Conservation (phyloP, 768 basidiomycete genomes). For the Leccinellum rugosiceps region DNA sequence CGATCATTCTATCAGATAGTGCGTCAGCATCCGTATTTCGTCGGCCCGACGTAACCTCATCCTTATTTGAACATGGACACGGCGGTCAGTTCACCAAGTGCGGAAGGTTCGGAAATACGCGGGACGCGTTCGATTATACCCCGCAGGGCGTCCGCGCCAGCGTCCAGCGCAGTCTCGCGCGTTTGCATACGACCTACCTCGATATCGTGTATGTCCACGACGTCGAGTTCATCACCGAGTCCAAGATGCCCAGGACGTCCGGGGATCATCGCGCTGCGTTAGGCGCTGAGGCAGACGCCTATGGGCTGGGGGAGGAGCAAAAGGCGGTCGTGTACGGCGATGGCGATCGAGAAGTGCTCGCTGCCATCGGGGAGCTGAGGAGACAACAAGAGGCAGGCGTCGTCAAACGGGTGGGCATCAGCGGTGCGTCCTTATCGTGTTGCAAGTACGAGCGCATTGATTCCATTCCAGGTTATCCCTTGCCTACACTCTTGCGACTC, state of each 20-base stretch:
- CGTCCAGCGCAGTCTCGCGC: conserved; percentile 60
- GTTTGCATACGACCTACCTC: conserved; percentile 73
- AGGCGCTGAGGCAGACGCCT: conserved; percentile 48
- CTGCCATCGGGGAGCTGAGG: conserved; percentile 62
- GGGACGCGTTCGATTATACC: conserved; percentile 68
- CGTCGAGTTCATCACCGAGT: conserved; percentile 69
- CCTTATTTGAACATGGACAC: no score
- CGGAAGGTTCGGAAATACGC: conserved; percentile 62
- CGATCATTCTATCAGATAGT: conserved; percentile 77
- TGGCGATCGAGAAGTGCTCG: conserved; percentile 71
- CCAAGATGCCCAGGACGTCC: conserved; percentile 43
- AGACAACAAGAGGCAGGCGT: conserved; percentile 71
- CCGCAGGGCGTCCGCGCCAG: conserved; percentile 62
- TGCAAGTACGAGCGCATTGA: neutral
- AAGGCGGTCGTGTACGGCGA: conserved; percentile 57
- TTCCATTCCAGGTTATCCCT: conserved; percentile 58
- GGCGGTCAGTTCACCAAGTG: conserved; percentile 77
- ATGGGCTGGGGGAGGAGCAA: conserved; percentile 61
- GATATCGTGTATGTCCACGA: conserved; percentile 85
- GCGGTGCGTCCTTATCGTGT: conserved; percentile 45
- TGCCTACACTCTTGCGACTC: conserved; percentile 81
- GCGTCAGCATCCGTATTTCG: neutral
- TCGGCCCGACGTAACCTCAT: no score
- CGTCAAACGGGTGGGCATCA: conserved; percentile 73
- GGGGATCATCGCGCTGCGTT: conserved; percentile 61